Percentiles rank a stretch among this genome's conserved stretches.
Evolutionary conservation across 352 stramenopile genomes (phyloP).

Genomic region (Globisporangium perplexum): DNA sequence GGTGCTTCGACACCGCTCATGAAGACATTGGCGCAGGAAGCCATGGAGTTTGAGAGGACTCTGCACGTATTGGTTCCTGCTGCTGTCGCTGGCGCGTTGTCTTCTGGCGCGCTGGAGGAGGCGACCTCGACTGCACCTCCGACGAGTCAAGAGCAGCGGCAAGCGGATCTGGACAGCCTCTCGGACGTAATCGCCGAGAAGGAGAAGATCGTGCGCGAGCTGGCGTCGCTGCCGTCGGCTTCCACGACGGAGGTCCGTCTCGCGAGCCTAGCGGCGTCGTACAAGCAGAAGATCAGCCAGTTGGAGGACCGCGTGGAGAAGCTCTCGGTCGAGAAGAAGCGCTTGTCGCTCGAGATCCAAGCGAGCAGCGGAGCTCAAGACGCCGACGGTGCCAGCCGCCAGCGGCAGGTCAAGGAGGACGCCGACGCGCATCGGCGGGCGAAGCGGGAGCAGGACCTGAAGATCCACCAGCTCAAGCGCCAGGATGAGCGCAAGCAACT

Average conservation of each 20-base stretch:
- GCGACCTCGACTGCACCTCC: background rate
- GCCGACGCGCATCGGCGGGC: constrained; percentile 34
- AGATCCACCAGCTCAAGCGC: constrained; percentile 47
- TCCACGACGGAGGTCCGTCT: constrained; percentile 18
- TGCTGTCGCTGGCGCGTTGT: too few relatives aligned
- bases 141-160: constrained; percentile 4
- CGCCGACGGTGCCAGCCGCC: constrained; percentile 3
- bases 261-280: constrained; percentile 25
- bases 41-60: constrained; percentile 27
- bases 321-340: constrained; percentile 24
- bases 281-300: constrained; percentile 33
- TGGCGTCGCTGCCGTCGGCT: constrained; percentile 14
- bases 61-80: constrained; percentile 10
- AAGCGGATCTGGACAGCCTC: constrained; percentile 21
- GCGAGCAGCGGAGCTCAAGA: constrained; percentile 1
- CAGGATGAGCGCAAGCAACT: constrained; percentile 55
- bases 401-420: constrained; percentile 32
- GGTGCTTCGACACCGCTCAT: too few relatives aligned
- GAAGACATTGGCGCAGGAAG: constrained; percentile 23
- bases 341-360: constrained; percentile 15
- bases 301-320: constrained; percentile 24
- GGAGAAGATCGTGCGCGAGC: constrained; percentile 28
- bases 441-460: constrained; percentile 32
- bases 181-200: constrained; percentile 47
- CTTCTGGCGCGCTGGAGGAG: background rate